Evolutionary conservation across 805 yeast species (phyloP), one percentile per base, ranked within the genome.

Genomic region (Sungouiozyma ichnusensis): DNA sequence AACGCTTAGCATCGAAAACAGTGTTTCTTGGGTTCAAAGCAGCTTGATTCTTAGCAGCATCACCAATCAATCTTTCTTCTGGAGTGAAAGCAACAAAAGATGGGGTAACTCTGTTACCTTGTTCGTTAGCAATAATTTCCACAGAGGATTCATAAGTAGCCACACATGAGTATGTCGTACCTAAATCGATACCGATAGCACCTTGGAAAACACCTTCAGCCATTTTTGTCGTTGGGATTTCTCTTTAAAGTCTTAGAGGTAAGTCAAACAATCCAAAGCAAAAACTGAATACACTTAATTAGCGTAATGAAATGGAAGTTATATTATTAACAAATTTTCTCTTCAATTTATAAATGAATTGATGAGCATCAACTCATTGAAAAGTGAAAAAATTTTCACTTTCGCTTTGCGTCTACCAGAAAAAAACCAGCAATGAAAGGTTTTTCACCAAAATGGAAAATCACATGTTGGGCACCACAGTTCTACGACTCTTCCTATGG

Each of bases 131-230:
- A 69, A 79, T 24, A 24, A 24, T 24, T 24, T 24, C 29, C 6
- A 24, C 29, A 11, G 29, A 24, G 29, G 29, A 24, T 24, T 24
- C 29, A 11, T 24, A 24, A 24, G 29, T 24, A 24, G 29, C 29
- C 29, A 24, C 29, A 24, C 86, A 65, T 79, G 79, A 55, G 29
- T 24, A 24, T 24, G 29, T 24, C 9, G 29, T 24, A 24, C 29
- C 29, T 24, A 24, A 24, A 77, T 88, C 97, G 81, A 90, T 90
- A 82, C 98, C 98, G 68, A 86, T 84, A 72, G 92, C 92, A 83
- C 97, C 97, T 80, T 88, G 92, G 82, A 84, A 87, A 76, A 87
- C 92, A 82, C 95, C 95, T 79, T 87, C 96, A 81, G 88, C 85
- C 88, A 81, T 31, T 47, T 33, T 78, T 33, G 16, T 32, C 24